These are phyloP conservation scores for Trametes maxima DNA, from an alignment of 768 basidiomycete species.

Conservation along the genomic window DNA sequence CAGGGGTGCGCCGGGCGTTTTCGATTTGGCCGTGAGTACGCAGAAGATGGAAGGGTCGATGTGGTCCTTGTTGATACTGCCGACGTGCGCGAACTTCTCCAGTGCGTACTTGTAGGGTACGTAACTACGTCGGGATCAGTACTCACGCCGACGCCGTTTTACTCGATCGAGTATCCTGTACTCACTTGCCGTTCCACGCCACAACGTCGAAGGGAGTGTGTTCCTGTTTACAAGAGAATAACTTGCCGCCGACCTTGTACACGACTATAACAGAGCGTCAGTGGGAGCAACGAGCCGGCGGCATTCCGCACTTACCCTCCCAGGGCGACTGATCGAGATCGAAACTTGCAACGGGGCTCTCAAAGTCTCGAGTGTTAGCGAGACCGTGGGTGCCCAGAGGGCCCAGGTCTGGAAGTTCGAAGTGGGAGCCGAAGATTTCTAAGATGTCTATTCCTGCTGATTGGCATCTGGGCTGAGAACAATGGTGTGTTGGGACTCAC, in stretches of 20 bases:
- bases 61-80: slow-evolving; percentile 68
- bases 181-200: slow-evolving; percentile 70
- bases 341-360: slow-evolving; percentile 63
- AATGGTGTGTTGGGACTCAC: slow-evolving; percentile 37
- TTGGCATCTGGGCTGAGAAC: not conserved
- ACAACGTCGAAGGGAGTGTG: slow-evolving; percentile 76
- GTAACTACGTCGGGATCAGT: slow-evolving; percentile 41
- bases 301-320: slow-evolving; percentile 46
- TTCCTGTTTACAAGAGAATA: slow-evolving; percentile 56
- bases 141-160: not conserved
- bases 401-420: slow-evolving; percentile 63
- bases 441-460: slow-evolving; percentile 48
- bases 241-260: slow-evolving; percentile 53
- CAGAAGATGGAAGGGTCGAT: slow-evolving; percentile 73
- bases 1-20: slow-evolving; percentile 57
- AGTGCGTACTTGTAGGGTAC: slow-evolving; percentile 68
- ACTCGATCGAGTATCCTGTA: not conserved
- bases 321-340: slow-evolving; percentile 64
- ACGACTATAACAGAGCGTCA: slow-evolving; percentile 4
- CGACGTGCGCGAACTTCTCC: slow-evolving; percentile 64
- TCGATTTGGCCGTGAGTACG: slow-evolving; percentile 66
- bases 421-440: slow-evolving; percentile 67
- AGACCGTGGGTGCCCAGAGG: slow-evolving; percentile 67
- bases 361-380: slow-evolving; percentile 68
- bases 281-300: slow-evolving; percentile 52